phyloP scores from a whole-genome alignment of 2,329 filamentous ascomycete genomes.

The Aspergillus piperis region DNA sequence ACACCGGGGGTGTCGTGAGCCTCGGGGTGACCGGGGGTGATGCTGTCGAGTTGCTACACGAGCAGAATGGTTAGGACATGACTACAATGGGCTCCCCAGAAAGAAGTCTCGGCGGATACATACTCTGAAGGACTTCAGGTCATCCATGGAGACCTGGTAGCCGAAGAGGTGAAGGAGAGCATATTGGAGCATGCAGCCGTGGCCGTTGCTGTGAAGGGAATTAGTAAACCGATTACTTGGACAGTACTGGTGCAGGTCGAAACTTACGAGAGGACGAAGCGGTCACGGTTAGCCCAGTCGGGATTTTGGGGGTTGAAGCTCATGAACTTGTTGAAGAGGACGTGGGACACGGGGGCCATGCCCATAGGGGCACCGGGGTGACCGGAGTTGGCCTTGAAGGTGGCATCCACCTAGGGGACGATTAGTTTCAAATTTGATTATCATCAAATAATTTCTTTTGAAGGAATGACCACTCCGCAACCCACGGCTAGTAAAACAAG shows the following conservation, averaged over 20 bases:
- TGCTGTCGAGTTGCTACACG: conserved; percentile 68
- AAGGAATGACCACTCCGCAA: neutral
- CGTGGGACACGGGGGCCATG: conserved; percentile 92
- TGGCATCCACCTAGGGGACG: conserved; percentile 83
- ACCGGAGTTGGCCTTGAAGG: conserved; percentile 90
- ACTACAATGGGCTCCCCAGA: neutral
- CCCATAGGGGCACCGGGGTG: conserved; percentile 98
- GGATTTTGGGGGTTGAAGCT: conserved; percentile 99
- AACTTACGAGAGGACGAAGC: conserved; percentile 97
- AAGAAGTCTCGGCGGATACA: conserved; percentile 41
- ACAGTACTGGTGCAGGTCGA: neutral
- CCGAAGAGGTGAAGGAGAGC: conserved; percentile 95
- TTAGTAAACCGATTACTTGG: conserved; percentile 12
- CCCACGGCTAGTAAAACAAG: neutral
- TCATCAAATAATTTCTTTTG: too few species aligned
- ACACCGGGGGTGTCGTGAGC: conserved; percentile 93
- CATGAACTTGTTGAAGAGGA: conserved; percentile 99
- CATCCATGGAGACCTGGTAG: conserved; percentile 81
- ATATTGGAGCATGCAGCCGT: conserved; percentile 99
- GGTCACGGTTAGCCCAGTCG: conserved; percentile 93
- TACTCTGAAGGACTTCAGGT: conserved; percentile 96
- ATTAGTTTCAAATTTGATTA: conserved; percentile 12
- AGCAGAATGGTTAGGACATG: conserved; percentile 15
- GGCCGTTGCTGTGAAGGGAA: conserved; percentile 73
- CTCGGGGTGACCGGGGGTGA: conserved; percentile 95